These are phyloP conservation scores for Scheffersomyces coipomensis DNA, from an alignment of 805 yeast species.

Conservation along the genomic window DNA sequence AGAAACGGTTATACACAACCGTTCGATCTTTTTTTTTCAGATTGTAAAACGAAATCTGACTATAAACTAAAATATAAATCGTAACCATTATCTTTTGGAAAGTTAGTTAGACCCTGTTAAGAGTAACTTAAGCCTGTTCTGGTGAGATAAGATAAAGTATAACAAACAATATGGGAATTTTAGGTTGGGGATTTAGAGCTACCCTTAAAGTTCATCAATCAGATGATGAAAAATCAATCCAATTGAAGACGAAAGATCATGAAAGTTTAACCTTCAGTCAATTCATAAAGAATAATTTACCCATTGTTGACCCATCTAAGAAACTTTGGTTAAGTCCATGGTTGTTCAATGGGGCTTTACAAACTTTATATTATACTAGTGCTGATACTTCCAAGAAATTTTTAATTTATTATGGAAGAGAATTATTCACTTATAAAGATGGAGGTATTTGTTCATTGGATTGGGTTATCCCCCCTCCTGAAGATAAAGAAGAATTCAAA, in stretches of 20 bases:
- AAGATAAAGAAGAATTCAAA: constrained; percentile 23
- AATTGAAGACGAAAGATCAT: constrained; percentile 8
- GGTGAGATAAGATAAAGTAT: too few species aligned
- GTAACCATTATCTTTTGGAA: too few species aligned
- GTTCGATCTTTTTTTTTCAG: too few species aligned
- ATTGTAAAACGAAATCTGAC: too few species aligned
- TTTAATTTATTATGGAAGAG: constrained; percentile 71
- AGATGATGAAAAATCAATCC: constrained; percentile 13
- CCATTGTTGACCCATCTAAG: constrained; percentile 19
- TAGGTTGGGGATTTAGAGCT: constrained; percentile 41
- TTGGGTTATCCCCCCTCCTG: constrained; percentile 50
- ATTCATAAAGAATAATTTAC: constrained; percentile 13
- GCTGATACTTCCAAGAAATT: constrained; percentile 52
- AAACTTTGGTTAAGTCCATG: constrained; percentile 61
- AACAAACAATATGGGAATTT: constrained; percentile 8
- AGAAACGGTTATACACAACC: too few species aligned
- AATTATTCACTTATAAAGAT: constrained; percentile 56
- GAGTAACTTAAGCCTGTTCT: too few species aligned
- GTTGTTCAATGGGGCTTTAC: constrained; percentile 70
- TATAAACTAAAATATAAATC: too few species aligned
- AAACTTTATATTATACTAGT: constrained; percentile 67
- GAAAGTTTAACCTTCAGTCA: constrained; percentile 10
- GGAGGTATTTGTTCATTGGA: constrained; percentile 77
- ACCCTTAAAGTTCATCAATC: constrained; percentile 24
- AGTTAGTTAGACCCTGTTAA: too few species aligned